phyloP scores from a whole-genome alignment of 306 rosid species.

The Trifolium fragiferum region DNA sequence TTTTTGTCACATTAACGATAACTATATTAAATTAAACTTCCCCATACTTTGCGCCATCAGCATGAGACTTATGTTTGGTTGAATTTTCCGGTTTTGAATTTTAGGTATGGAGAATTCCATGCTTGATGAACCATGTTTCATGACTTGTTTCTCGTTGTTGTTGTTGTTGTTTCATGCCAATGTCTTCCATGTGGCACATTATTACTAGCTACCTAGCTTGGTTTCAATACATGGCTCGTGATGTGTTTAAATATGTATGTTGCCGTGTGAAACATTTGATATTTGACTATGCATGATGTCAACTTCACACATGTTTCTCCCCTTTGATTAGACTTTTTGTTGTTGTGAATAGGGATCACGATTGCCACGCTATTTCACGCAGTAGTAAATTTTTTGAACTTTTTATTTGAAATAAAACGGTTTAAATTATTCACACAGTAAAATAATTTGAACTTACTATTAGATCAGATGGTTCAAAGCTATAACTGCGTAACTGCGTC shows the following conservation, averaged over 20 bases:
- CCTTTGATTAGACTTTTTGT: conserved; percentile 45
- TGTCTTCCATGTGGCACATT: conserved; percentile 44
- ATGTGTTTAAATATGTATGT: conserved; percentile 31
- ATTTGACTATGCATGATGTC: conserved; percentile 44
- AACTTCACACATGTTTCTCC: conserved; percentile 45
- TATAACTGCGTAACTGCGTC: too few species aligned
- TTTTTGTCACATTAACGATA: conserved; percentile 10
- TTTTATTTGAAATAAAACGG: too few species aligned
- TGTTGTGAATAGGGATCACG: background rate
- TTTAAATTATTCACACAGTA: too few species aligned
- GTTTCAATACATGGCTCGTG: conserved; percentile 2
- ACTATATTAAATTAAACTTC: conserved; percentile 41
- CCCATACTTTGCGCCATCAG: conserved; percentile 53
- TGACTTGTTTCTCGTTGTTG: background rate
- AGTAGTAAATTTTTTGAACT: too few species aligned
- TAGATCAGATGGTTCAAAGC: too few species aligned
- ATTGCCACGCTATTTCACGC: too few species aligned
- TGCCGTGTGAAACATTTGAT: conserved; percentile 51
- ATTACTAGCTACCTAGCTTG: background rate
- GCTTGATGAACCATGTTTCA: conserved; percentile 26
- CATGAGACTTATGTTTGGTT: conserved; percentile 48
- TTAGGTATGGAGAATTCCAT: conserved; percentile 2
- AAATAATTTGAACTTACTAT: too few species aligned
- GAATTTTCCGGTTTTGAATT: conserved; percentile 25
- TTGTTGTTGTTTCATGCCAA: background rate